These are phyloP conservation scores for Amphirosellinia nigrospora DNA, from an alignment of 495 filamentous ascomycete genomes.

Conservation along the genomic window DNA sequence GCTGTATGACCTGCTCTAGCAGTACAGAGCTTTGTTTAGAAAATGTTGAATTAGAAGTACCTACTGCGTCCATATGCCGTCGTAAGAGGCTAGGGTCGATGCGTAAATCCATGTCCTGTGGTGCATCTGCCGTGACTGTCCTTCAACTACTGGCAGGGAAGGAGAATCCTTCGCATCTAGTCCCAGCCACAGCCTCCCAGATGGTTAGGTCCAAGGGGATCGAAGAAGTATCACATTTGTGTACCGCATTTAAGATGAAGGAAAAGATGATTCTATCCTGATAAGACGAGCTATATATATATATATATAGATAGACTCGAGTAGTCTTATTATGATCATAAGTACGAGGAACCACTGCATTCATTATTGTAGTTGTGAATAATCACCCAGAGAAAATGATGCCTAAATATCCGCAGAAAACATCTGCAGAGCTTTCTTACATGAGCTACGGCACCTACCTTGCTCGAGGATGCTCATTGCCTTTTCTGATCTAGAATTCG, in stretches of 20 bases:
- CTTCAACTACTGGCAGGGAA: slow-evolving; percentile 18
- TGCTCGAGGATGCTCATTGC: slow-evolving; percentile 11
- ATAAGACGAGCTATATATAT: neutral
- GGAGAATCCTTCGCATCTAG: slow-evolving; percentile 23
- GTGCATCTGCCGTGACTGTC: slow-evolving; percentile 21
- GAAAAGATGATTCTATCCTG: neutral
- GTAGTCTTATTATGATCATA: neutral
- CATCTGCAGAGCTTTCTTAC: slow-evolving; percentile 5
- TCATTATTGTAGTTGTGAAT: neutral
- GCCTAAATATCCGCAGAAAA: neutral
- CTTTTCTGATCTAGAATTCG: slow-evolving; percentile 4
- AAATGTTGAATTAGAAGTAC: neutral
- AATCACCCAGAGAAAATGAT: neutral
- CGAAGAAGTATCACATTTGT: neutral
- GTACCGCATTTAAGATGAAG: neutral
- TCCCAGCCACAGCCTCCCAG: slow-evolving; percentile 19
- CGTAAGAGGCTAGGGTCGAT: slow-evolving; percentile 20
- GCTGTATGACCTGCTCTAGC: neutral
- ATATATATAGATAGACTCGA: too few species aligned
- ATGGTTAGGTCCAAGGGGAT: neutral
- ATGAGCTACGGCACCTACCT: neutral
- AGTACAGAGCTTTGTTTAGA: neutral
- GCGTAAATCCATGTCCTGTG: slow-evolving; percentile 26
- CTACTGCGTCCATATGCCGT: neutral
- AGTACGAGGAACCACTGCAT: neutral